These are phyloP conservation scores for Ophiobolus disseminans DNA, from an alignment of 2,329 filamentous ascomycete species.

Conservation along the genomic window DNA sequence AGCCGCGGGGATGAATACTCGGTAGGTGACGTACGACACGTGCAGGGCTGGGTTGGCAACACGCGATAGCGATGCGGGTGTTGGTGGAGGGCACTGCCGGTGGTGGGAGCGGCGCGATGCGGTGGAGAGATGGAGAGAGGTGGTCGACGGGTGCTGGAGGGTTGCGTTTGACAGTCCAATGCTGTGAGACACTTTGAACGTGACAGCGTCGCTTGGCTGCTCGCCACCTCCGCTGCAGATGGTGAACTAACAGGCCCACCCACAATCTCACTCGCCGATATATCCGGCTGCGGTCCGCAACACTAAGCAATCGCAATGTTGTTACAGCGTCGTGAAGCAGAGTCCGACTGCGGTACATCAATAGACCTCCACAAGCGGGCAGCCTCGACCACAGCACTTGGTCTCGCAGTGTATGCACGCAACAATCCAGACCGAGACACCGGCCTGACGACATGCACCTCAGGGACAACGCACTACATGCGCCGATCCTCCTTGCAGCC, in stretches of 20 bases:
- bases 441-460: conserved; percentile 12
- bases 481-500: conserved; percentile 7
- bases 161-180: conserved; percentile 12
- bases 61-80: conserved; percentile 22
- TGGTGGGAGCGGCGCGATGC: conserved; percentile 7
- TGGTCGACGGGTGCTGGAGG: conserved; percentile 11
- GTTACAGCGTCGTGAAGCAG: background rate
- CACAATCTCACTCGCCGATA: conserved; percentile 3
- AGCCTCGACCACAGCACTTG: conserved; percentile 11
- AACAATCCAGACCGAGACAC: conserved; percentile 22
- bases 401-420: conserved; percentile 6
- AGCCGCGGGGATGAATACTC: conserved; percentile 27
- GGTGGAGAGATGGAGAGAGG: conserved; percentile 11
- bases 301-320: background rate
- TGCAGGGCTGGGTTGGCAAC: conserved; percentile 17
- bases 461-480: conserved; percentile 16
- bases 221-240: conserved; percentile 4
- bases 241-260: background rate
- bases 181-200: conserved; percentile 25
- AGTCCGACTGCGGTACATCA: background rate
- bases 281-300: background rate
- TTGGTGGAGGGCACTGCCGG: conserved; percentile 8
- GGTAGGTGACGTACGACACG: conserved; percentile 28
- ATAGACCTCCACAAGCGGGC: conserved; percentile 7
- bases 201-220: conserved; percentile 3